Conservation (phyloP, 129 eudicot species). For the Daucus carota region DH1_v3.0 NC_030385.2:38724001-38724500, state of each 20-base stretch:
- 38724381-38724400: constrained; percentile 34
- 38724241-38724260: not conserved
- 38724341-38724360: constrained; percentile 39
- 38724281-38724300: constrained; percentile 30
- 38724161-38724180: not conserved
- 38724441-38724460: constrained; percentile 39
- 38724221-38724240: not conserved
- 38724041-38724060: not conserved
- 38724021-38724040: not conserved
- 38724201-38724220: not conserved
- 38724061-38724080: not conserved
- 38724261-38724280: not conserved
- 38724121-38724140: not conserved
- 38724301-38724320: constrained; percentile 41
- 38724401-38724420: constrained; percentile 38
- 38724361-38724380: constrained; percentile 31
- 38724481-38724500: constrained; percentile 39
- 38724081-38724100: not conserved
- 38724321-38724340: constrained; percentile 43
- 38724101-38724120: not conserved
- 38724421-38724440: constrained; percentile 27
- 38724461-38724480: constrained; percentile 45
- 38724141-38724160: not conserved
- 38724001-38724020: not conserved
- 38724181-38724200: not conserved